Percentiles rank a stretch among this genome's conserved stretches.
These are phyloP conservation scores for Hygrocybe coccinea DNA, from an alignment of 768 basidiomycete genomes.

Conservation along the genomic window DNA sequence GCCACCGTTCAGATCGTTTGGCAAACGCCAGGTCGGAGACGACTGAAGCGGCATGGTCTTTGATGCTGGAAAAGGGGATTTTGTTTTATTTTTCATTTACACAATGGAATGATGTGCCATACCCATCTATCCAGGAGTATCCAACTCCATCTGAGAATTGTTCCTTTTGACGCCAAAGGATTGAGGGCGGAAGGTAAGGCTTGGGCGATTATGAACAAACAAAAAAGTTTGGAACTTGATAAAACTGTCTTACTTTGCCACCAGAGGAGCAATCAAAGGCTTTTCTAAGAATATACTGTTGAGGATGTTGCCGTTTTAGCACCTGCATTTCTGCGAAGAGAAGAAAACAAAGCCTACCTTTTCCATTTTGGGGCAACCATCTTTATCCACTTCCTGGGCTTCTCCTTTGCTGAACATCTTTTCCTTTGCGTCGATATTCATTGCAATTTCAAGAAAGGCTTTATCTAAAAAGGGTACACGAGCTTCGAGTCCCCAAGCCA, in stretches of 20 bases:
- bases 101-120: conserved; percentile 16
- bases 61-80: conserved; percentile 56
- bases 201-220: conserved; percentile 24
- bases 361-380: conserved; percentile 91
- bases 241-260: conserved; percentile 50
- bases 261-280: conserved; percentile 86
- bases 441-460: conserved; percentile 86
- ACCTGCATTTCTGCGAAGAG: conserved; percentile 4
- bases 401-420: conserved; percentile 89
- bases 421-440: conserved; percentile 82
- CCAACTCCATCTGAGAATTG: conserved; percentile 99
- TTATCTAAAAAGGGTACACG: conserved; percentile 99
- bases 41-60: conserved; percentile 69
- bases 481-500: conserved; percentile 99
- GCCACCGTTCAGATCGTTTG: conserved; percentile 68
- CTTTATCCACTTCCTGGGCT: conserved; percentile 67
- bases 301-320: conserved; percentile 5
- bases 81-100: neutral
- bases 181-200: conserved; percentile 90
- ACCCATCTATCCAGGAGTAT: conserved; percentile 99
- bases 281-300: conserved; percentile 90
- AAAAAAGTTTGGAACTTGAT: neutral
- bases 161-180: conserved; percentile 98
- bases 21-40: conserved; percentile 82
- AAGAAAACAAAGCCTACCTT: conserved; percentile 59